Evolutionary conservation across 495 filamentous ascomycete species (phyloP), one percentile per base, ranked within the genome.

Genomic region (Hypoxylon perforatum): DNA sequence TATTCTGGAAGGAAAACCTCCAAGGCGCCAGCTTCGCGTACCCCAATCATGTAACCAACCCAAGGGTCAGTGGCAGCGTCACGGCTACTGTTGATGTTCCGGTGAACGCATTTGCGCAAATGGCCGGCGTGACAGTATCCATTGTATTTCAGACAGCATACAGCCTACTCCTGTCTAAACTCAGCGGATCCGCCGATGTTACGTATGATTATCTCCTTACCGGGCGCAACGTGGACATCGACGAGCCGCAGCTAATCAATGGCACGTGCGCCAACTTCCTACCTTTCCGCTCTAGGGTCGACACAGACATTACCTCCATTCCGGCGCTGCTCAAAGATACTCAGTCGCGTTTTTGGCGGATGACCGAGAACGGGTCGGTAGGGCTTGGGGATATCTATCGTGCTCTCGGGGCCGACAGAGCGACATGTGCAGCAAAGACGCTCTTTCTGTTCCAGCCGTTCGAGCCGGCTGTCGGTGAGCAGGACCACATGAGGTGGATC

Each of bases 181-280:
- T 48, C 1, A 14, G 45, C 18, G 45, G 21, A n/a, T 22, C 21
- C 4, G 14, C 18, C 11, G 45, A 48, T 14, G 45, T 48, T 5
- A 48, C 45, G 1, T 48, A 48, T 18, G 45, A 48, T 22, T 25
- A 48, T 22, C 45, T 48, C 45, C 23, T 48, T 14, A 48, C 45
- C 4, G 45, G 45, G 9, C 45, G 45, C 19, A 48, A 48, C n/a
- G 45, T 48, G 10, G 45, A 48, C 19, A 48, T 48, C 21, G 45
- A 48, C 9, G 45, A 48, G 9, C 21, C 45, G 19, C 45, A 48
- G 28, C 11, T 22, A 12, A 48, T 48, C 5, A 8, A 19, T 2
- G 45, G 45, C 4, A 48, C 45, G 8, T 48, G 45, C n/a, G 45
- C 45, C 10, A 48, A 48, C n/a, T 48, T 48, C 45, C 45, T 48